Conservation (phyloP, 2,329 filamentous ascomycete genomes). For the Aspergillus sp. region DNA sequence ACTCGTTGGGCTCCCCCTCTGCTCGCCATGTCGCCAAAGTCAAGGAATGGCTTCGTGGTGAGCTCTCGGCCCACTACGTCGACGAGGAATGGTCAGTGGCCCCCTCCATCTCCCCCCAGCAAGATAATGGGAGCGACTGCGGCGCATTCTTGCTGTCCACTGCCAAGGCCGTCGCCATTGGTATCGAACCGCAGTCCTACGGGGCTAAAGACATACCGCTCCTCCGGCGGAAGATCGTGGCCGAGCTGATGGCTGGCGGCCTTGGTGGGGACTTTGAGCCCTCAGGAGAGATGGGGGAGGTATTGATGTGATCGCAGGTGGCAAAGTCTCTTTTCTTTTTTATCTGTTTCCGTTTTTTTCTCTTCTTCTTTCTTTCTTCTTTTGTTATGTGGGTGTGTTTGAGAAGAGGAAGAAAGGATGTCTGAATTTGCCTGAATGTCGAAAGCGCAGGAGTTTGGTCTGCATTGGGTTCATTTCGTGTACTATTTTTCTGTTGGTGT, state of each 20-base stretch:
- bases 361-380: background rate
- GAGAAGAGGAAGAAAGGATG: background rate
- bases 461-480: background rate
- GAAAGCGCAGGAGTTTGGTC: background rate
- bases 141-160: constrained; percentile 44
- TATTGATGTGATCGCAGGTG: background rate
- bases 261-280: constrained; percentile 37
- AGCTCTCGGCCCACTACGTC: constrained; percentile 33
- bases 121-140: constrained; percentile 42
- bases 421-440: background rate
- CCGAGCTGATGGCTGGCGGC: constrained; percentile 40
- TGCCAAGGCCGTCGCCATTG: constrained; percentile 40
- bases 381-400: background rate
- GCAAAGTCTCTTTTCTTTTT: constrained; percentile 1
- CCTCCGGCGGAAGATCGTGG: constrained; percentile 40
- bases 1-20: constrained; percentile 34
- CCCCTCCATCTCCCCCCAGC: constrained; percentile 34
- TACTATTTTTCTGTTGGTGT: background rate
- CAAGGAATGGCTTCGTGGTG: constrained; percentile 36
- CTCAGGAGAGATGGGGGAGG: background rate
- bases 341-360: background rate
- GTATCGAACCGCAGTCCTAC: constrained; percentile 37
- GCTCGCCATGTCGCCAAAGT: constrained; percentile 25
- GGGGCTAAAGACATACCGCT: constrained; percentile 31
- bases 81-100: constrained; percentile 39